Percentiles rank a stretch among this genome's conserved stretches.
These are phyloP conservation scores for Letharia lupina DNA, from an alignment of 495 filamentous ascomycete species.

Conservation along the genomic window DNA sequence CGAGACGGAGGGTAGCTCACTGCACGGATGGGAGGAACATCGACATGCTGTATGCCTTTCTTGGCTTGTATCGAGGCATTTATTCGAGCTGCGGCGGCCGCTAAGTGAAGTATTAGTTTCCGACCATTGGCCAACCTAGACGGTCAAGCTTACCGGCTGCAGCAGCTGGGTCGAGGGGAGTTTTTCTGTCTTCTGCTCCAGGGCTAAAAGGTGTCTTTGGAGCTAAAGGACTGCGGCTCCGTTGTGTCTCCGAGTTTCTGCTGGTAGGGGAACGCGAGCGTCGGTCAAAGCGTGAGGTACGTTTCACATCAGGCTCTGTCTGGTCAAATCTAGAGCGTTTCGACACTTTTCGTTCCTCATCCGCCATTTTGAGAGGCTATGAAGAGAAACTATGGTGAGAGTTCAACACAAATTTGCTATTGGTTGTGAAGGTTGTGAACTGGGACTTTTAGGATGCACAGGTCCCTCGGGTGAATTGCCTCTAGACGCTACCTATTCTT, in stretches of 20 bases:
- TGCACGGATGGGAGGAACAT: slow-evolving; percentile 78
- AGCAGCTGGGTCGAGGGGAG: slow-evolving; percentile 62
- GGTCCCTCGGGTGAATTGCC: too few relatives aligned
- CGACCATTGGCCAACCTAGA: slow-evolving; percentile 2
- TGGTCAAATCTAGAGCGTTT: slow-evolving; percentile 93
- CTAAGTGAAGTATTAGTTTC: slow-evolving; percentile 36
- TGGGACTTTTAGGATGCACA: not conserved
- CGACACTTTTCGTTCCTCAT: slow-evolving; percentile 60
- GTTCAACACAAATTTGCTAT: not conserved
- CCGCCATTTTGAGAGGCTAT: slow-evolving; percentile 50
- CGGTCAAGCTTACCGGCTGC: slow-evolving; percentile 58
- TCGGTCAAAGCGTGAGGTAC: slow-evolving; percentile 69
- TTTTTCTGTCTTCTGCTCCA: slow-evolving; percentile 39
- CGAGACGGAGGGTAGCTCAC: slow-evolving; percentile 31
- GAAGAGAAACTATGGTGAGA: not conserved
- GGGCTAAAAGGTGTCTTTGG: slow-evolving; percentile 47
- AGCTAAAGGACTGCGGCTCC: slow-evolving; percentile 70
- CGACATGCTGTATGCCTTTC: slow-evolving; percentile 88
- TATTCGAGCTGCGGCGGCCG: slow-evolving; percentile 86
- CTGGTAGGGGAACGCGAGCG: slow-evolving; percentile 75
- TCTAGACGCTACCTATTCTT: too few relatives aligned
- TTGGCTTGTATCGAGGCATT: slow-evolving; percentile 88
- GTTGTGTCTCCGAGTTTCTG: slow-evolving; percentile 49
- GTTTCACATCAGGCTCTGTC: slow-evolving; percentile 67
- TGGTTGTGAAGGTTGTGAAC: not conserved